Evolutionary conservation across 805 yeast species (phyloP).

Genomic region (Suhomyces xylopsoci): DNA sequence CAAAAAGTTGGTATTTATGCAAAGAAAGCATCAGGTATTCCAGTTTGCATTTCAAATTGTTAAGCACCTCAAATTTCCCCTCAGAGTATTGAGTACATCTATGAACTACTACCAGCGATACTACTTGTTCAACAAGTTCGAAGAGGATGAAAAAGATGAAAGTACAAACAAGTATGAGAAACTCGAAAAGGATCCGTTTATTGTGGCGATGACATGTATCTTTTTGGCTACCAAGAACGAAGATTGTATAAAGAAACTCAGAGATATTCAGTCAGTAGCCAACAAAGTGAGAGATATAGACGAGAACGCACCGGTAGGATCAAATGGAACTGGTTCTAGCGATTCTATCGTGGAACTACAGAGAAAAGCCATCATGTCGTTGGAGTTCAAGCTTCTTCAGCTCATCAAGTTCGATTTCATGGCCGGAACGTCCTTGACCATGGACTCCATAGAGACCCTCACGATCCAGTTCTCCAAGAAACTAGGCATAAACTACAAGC

Average conservation of each 20-base stretch:
- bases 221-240: conserved; percentile 75
- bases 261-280: conserved; percentile 56
- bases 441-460: conserved; percentile 54
- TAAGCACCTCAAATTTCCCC: conserved; percentile 59
- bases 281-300: conserved; percentile 38
- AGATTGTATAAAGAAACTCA: conserved; percentile 75
- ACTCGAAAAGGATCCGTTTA: conserved; percentile 45
- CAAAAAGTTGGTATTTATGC: conserved; percentile 43
- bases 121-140: conserved; percentile 62
- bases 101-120: conserved; percentile 72
- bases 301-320: conserved; percentile 9
- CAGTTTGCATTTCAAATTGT: conserved; percentile 54
- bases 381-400: conserved; percentile 75
- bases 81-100: conserved; percentile 65
- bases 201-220: conserved; percentile 66
- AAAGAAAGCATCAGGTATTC: conserved; percentile 51
- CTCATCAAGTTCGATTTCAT: conserved; percentile 79
- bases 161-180: conserved; percentile 10
- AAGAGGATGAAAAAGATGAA: conserved; percentile 29
- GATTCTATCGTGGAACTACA: conserved; percentile 45
- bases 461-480: conserved; percentile 59
- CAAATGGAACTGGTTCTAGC: neutral
- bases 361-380: conserved; percentile 50
- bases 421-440: conserved; percentile 42
- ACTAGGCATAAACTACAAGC: conserved; percentile 42